phyloP scores from a whole-genome alignment of 1,139 yeast species.

The Saccharomyces hybrid region DNA sequence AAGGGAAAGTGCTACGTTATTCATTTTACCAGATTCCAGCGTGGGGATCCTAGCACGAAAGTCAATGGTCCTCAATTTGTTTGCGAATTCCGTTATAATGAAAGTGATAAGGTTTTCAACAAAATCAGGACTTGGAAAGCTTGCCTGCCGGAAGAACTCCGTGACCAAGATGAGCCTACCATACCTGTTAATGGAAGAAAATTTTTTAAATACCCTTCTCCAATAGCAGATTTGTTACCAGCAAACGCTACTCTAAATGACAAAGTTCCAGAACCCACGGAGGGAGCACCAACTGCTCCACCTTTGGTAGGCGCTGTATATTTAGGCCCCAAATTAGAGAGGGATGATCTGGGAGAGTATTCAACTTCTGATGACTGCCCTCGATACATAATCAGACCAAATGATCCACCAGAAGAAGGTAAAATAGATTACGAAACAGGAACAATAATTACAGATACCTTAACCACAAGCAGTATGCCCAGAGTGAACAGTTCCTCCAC shows the following conservation, averaged over 20 bases:
- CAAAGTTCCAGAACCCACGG: conserved; percentile 74
- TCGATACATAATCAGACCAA: conserved; percentile 46
- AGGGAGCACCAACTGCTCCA: conserved; percentile 75
- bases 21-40: conserved; percentile 86
- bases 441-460: conserved; percentile 22
- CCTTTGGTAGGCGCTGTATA: conserved; percentile 89
- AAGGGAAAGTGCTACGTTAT: conserved; percentile 92
- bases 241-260: conserved; percentile 63
- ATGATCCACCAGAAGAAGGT: conserved; percentile 32
- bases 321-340: conserved; percentile 61
- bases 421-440: conserved; percentile 30
- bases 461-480: conserved; percentile 18
- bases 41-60: conserved; percentile 90
- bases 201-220: conserved; percentile 71
- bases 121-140: conserved; percentile 98
- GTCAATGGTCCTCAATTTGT: conserved; percentile 78
- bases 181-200: conserved; percentile 50
- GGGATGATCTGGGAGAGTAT: conserved; percentile 74
- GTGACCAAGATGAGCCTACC: conserved; percentile 80
- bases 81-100: conserved; percentile 93
- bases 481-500: conserved; percentile 15
- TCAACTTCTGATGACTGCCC: conserved; percentile 53
- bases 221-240: conserved; percentile 68
- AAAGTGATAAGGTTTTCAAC: conserved; percentile 79
- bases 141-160: conserved; percentile 91